Evolutionary conservation across 805 yeast species (phyloP).

Genomic region (Nakazawaea wyomingensis): DNA sequence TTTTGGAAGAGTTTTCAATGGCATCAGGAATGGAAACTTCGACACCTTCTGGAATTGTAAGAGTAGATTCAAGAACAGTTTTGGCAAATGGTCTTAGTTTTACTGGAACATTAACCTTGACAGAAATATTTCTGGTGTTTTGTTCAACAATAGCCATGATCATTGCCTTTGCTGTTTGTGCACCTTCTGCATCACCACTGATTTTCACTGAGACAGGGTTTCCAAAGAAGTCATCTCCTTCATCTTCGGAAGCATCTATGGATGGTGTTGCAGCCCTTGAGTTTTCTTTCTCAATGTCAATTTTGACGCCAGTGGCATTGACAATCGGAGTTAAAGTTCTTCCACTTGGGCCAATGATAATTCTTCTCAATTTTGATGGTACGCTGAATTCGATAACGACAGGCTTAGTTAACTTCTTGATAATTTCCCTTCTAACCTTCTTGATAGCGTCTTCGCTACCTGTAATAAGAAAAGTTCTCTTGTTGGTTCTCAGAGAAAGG

Average conservation of each 20-base stretch:
- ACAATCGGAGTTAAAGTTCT: conserved; percentile 73
- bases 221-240: conserved; percentile 57
- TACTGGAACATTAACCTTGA: conserved; percentile 42
- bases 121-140: conserved; percentile 55
- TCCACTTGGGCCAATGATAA: conserved; percentile 86
- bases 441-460: conserved; percentile 67
- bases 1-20: conserved; percentile 31
- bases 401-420: conserved; percentile 74
- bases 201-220: conserved; percentile 57
- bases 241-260: conserved; percentile 34
- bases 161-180: conserved; percentile 62
- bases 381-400: conserved; percentile 53
- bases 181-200: conserved; percentile 84
- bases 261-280: conserved; percentile 22
- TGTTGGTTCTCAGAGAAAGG: conserved; percentile 64
- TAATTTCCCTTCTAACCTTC: conserved; percentile 68
- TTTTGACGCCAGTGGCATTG: conserved; percentile 58
- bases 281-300: conserved; percentile 52
- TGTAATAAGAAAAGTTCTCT: conserved; percentile 76
- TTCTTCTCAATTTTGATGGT: conserved; percentile 73
- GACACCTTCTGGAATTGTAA: conserved; percentile 21
- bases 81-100: conserved; percentile 40
- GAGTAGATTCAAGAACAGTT: conserved; percentile 23
- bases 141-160: conserved; percentile 72
- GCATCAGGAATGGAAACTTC: conserved; percentile 29